Conservation (phyloP, 177 flowering plant genomes). For the Vitis hybrid region DNA sequence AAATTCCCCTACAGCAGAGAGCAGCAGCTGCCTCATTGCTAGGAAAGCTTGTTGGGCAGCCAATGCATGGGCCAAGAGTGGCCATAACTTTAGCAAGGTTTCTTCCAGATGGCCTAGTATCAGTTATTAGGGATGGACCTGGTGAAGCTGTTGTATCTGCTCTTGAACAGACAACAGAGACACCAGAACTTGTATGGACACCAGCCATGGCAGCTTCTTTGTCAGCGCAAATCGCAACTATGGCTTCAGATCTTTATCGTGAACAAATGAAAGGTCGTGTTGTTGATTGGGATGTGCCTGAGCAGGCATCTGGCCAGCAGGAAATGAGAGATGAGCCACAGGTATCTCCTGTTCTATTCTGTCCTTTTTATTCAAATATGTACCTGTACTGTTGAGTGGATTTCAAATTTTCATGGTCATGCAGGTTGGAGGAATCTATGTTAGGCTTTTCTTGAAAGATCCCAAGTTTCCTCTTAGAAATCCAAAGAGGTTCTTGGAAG, state of each 20-base stretch:
- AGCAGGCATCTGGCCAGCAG: conserved; percentile 87
- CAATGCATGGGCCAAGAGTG: conserved; percentile 99
- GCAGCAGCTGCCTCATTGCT: conserved; percentile 94
- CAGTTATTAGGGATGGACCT: conserved; percentile 92
- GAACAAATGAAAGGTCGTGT: conserved; percentile 97
- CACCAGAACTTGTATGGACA: conserved; percentile 99
- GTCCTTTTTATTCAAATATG: conserved; percentile 1
- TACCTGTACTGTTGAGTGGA: neutral
- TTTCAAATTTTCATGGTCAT: conserved; percentile 19
- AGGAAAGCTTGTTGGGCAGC: conserved; percentile 94
- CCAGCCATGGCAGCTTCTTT: conserved; percentile 99
- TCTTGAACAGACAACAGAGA: conserved; percentile 95
- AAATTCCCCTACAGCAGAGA: conserved; percentile 91
- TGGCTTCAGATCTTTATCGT: conserved; percentile 86
- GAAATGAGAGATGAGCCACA: conserved; percentile 99
- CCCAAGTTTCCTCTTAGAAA: conserved; percentile 97
- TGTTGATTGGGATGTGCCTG: conserved; percentile 98
- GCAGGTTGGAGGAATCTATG: conserved; percentile 99
- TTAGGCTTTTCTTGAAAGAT: conserved; percentile 91
- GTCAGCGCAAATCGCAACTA: conserved; percentile 90
- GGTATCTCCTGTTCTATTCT: conserved; percentile 36
- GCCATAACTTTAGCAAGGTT: conserved; percentile 94
- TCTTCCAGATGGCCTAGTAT: conserved; percentile 96
- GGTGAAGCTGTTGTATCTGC: conserved; percentile 92
- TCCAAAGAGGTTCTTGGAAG: conserved; percentile 97